Conservation (phyloP, 768 basidiomycete genomes). For the Pleurotus cornucopiae region DNA sequence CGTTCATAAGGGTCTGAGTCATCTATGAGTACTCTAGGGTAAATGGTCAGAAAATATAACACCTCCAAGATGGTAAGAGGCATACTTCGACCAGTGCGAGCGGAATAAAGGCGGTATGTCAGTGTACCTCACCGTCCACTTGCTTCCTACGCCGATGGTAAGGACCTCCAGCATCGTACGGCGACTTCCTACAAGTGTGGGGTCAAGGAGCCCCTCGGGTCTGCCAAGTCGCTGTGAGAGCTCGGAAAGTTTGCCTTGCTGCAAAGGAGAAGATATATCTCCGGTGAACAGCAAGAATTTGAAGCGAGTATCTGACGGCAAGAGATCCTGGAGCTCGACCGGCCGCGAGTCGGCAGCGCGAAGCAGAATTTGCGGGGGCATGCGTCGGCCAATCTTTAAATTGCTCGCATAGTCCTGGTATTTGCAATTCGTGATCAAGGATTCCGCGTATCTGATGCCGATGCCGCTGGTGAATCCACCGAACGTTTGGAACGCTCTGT, state of each 20-base stretch:
- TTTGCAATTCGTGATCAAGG: constrained; percentile 34
- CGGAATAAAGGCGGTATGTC: constrained; percentile 43
- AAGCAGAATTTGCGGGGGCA: constrained; percentile 45
- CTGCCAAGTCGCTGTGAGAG: constrained; percentile 29
- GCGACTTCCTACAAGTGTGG: constrained; percentile 23
- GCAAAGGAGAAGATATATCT: constrained; percentile 27
- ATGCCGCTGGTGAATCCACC: constrained; percentile 54
- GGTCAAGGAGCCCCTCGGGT: constrained; percentile 22
- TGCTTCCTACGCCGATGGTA: constrained; percentile 32
- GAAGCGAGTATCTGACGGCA: constrained; percentile 50
- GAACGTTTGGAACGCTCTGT: constrained; percentile 47
- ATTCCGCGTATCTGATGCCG: constrained; percentile 48
- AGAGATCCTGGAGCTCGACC: constrained; percentile 48
- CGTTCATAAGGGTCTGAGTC: constrained; percentile 40
- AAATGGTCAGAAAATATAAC: neutral
- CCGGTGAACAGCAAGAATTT: constrained; percentile 54
- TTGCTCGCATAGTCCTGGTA: constrained; percentile 34
- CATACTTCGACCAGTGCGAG: constrained; percentile 59
- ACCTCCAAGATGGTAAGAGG: neutral
- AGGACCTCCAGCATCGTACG: constrained; percentile 40
- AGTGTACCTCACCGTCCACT: constrained; percentile 35
- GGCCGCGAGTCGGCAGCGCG: constrained; percentile 48
- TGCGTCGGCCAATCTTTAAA: constrained; percentile 47
- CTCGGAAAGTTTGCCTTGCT: constrained; percentile 22
- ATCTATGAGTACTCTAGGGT: constrained; percentile 54